Base-by-base conservation (phyloP, 1,284 basidiomycete genomes). In the Ceraceosorus guamensis region DNA sequence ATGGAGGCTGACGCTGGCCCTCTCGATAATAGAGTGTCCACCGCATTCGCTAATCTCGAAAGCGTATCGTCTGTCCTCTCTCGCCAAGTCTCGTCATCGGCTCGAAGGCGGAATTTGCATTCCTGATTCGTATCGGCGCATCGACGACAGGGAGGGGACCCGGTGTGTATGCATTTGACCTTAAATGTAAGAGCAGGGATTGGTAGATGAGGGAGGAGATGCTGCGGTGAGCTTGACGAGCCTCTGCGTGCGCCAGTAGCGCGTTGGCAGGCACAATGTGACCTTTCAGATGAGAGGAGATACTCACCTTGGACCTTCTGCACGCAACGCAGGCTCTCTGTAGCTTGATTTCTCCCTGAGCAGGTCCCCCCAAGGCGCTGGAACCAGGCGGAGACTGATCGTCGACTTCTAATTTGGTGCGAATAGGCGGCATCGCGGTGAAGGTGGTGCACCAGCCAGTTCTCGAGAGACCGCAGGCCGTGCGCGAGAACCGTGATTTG, bases 21-120 rank as follows among this genome's bases (percentile, higher is more conserved):
- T 57, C 34, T 56, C 2, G 34, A 45, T 2, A 66, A 58, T 14
- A 68, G 59, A 56, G 55, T 66, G 16, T 70, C 68, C 31, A 71
- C 63, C 16, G 56, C 62, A n/a, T 60, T 59, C 4, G 53, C 57
- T 1, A 71, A 57, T 41, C 54, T 52, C 30, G 57, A 53, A 24
- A 71, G 56, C 6, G 61, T 59, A 16, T 66, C 63, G 44, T 72
- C 70, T 6, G 68, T 70, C n/a, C 60, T 53, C 46, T 70, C 68
- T 24, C 68, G 50, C 68, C 68, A 70, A 2, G 57, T 60, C 53
- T 70, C 68, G 31, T 70, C 59, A 31, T 61, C 46, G 8, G 66
- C 66, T 34, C 70, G 48, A 10, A 72, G 59, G 14, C 70, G 53
- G 46, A 70, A 72, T 55, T 72, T 70, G 66, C 70, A 72, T 48